Evolutionary conservation across 2,329 filamentous ascomycete genomes (phyloP).

Genomic region (Cladosporium sp.): DNA sequence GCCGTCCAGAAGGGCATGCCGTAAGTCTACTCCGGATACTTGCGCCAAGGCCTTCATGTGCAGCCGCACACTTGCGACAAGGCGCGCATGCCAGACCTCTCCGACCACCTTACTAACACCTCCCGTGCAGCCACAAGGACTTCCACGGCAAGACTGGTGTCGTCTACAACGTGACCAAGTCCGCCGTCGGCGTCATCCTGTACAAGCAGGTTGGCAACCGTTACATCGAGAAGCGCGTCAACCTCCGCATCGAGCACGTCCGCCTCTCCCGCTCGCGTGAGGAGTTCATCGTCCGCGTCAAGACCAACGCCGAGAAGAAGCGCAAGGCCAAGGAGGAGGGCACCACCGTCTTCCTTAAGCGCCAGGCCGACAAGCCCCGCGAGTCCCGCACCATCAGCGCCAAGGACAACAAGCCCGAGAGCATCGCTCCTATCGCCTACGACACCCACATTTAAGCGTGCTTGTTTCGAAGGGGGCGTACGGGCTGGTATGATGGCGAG

Average conservation of each 20-base stretch:
- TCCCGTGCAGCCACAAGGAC: slow-evolving; percentile 76
- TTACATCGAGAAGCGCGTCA: slow-evolving; percentile 99
- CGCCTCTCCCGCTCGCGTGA: slow-evolving; percentile 89
- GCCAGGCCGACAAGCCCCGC: slow-evolving; percentile 74
- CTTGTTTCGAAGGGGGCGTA: slow-evolving; percentile 7
- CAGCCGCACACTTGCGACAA: not conserved
- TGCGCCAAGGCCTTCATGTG: not conserved
- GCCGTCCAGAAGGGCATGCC: slow-evolving; percentile 81
- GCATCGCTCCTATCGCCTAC: slow-evolving; percentile 85
- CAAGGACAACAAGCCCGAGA: slow-evolving; percentile 84
- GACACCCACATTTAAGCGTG: slow-evolving; percentile 89
- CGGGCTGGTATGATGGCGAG: slow-evolving; percentile 13
- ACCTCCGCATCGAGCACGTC: slow-evolving; percentile 98
- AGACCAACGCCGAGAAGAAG: slow-evolving; percentile 91
- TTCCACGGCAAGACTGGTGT: slow-evolving; percentile 92
- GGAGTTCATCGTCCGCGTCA: slow-evolving; percentile 93
- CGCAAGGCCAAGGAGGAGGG: slow-evolving; percentile 88
- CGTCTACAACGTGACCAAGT: slow-evolving; percentile 88
- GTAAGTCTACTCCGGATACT: slow-evolving; percentile 50
- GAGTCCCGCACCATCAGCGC: slow-evolving; percentile 73
- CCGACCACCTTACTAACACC: slow-evolving; percentile 13
- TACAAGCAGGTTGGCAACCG: slow-evolving; percentile 99
- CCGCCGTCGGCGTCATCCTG: slow-evolving; percentile 95
- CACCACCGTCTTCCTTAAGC: slow-evolving; percentile 85
- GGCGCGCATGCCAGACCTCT: not conserved